Evolutionary conservation across 768 basidiomycete genomes (phyloP), one percentile per base, ranked within the genome.

Genomic region (Mycena chlorophos): DNA sequence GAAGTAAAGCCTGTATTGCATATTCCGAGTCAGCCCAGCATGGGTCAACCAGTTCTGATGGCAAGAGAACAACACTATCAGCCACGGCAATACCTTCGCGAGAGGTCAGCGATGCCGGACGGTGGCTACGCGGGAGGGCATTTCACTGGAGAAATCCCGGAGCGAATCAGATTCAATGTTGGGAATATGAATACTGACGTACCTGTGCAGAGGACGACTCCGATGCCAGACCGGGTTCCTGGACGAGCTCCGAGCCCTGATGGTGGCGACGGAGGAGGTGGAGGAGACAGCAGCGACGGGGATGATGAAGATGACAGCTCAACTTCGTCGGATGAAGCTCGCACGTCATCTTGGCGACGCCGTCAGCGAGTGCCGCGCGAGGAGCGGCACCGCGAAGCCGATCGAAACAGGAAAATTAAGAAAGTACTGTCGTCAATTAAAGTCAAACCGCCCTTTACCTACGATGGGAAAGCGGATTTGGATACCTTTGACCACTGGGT

Each of bases 401-500:
- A 10, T 10, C 10, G 20, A 19, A 20, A 8, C 22, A 43, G 40
- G 22, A 43, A 23, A 20, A 43, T 43, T 10, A 43, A 43, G 20
- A 43, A 43, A 20, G 20, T 43, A 23, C 40, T 43, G 20, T 43
- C 40, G 8, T 43, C 40, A 8, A 28, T 65, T 0, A 61, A 65
- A 37, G 29, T 65, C 22, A 56, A 57, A 28, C 1, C 48, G 2
- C 63, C 63, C 3, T 60, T 60, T n/a, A 43, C 52, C 1, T 66
- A 55, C 52, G 55, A 64, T 37, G 65, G 65, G 1, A 58, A 48
- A 8, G 49, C 61, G 1, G 56, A 61, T 12, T 37, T 66, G 2
- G 65, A 66, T 19, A 14, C 45, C 0, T 66, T 61, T 27, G 63
- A 66, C 25, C 53, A 59, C 1, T 59, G 57, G 57, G 54, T 53